These are phyloP conservation scores for Pseudogymnoascus sp. DNA, from an alignment of 2,329 filamentous ascomycete genomes.

Conservation along the genomic window DNA sequence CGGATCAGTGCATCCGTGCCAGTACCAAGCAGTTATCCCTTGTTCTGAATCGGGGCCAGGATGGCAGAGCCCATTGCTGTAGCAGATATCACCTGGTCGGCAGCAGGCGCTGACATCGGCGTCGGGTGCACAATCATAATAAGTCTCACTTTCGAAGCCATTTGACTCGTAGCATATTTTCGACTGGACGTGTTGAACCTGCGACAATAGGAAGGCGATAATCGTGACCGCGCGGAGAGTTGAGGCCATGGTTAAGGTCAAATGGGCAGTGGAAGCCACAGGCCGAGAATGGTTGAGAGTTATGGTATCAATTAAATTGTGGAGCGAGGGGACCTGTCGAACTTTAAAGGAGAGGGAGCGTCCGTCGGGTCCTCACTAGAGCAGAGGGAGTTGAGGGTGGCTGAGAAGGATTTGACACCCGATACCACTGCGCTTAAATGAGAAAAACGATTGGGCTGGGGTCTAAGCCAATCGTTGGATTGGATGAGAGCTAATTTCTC, in stretches of 20 bases:
- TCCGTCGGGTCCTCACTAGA: not conserved
- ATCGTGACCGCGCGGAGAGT: not conserved
- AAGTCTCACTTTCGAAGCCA: not conserved
- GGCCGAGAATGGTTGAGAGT: not conserved
- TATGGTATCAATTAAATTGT: not conserved
- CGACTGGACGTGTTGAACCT: not conserved
- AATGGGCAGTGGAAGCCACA: not conserved
- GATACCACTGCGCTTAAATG: not conserved
- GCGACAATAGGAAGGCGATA: not conserved
- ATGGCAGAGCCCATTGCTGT: not conserved
- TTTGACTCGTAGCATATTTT: not conserved
- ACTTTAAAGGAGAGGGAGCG: not conserved
- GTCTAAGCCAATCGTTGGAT: not conserved
- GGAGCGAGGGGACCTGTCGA: conserved; percentile 4
- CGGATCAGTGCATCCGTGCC: not conserved
- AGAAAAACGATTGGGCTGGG: not conserved
- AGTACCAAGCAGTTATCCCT: conserved; percentile 1
- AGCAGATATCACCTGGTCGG: not conserved
- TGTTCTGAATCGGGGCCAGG: not conserved
- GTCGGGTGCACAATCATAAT: not conserved
- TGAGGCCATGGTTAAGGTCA: not conserved
- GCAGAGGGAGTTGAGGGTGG: not conserved
- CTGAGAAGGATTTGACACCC: not conserved
- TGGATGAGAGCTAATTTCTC: conserved; percentile 6
- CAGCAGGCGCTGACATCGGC: not conserved